Base-by-base conservation (phyloP, 2,329 filamentous ascomycete species). In the Coniochaeta sp. region DNA sequence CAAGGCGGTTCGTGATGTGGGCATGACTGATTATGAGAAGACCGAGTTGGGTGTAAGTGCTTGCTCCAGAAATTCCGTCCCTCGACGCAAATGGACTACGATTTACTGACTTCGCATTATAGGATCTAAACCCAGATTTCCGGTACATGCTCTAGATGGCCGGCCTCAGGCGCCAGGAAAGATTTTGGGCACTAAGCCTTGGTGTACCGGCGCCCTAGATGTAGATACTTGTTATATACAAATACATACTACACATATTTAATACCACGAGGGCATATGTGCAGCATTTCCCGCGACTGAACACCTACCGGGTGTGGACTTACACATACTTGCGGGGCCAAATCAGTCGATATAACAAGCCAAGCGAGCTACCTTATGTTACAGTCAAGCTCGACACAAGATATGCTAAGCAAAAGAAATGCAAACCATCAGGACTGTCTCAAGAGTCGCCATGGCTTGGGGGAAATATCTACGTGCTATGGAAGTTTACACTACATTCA, bases 31-130 rank as follows among this genome's bases (percentile, higher is more conserved):
- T 19, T 67, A 70, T 14, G 72, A 74, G 61, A 73, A 71, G 68
- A 70, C 70, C 1, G 76, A 79, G 60, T 66, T 79, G 55, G 77
- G 77, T 28, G 74, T 76, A 65, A 67, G 73, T 67, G 65, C 59
- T 61, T 26, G 28, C 30, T 36, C 26, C 3, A 7, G 14, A 24
- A 28, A 62, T 12, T 30, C 17, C 40, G n/a, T 22, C 12, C 30
- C 40, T 40, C 10, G 16, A 40, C 5, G 36, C n/a, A n/a, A n/a
- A 24, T 44, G n/a, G 44, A 4, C 34, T 22, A 17, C 40, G 7
- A 19, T 16, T 42, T 40, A 26, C 61, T 64, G 57, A 61, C 59
- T 5, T 22, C 24, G 8, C n/a, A 16, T 24, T 17, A 10, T 24
- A 71, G 69, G 72, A 74, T 59, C 50, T 74, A 60, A 74, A 71